Evolutionary conservation across 805 yeast genomes (phyloP), one percentile per base, ranked within the genome.

Genomic region (Kodamaea sagamina): DNA sequence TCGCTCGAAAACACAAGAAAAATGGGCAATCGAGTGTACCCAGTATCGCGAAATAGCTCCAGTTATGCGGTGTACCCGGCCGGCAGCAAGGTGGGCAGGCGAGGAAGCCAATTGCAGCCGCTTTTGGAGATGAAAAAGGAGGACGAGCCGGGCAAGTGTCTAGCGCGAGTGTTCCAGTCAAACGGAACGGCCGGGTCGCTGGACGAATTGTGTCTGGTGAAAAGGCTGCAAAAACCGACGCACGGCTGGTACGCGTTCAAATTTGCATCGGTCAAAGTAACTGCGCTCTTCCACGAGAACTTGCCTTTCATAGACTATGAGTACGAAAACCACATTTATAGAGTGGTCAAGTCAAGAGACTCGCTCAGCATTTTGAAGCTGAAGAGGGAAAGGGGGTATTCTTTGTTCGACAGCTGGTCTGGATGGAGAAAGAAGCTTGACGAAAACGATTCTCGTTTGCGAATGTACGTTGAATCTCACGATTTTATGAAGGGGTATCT

Each of bases 181-280:
- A 21, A 21, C 24, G 8, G 8, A 8, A n/a, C 16, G 4, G 6
- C 34, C 18, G 16, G 16, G 4, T n/a, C 6, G 18, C 10, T 22
- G 17, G 27, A 19, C 10, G 22, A 6, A 9, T 21, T 18, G 11
- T 34, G 37, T 13, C 17, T 10, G 18, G 37, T 34, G 17, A 34
- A 21, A 13, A 19, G 22, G 16, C 26, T 18, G 27, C 26, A 34
- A 13, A 16, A 21, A 9, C 21, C 37, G 11, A 10, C 12, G 13
- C 17, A 34, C n/a, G 37, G 37, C 4, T 34, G 37, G 37, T 34
- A 21, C 27, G 21, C 37, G 3, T 34, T 34, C 27, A 18, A 21
- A 3, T 34, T 34, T 15, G 11, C n/a, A 11, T 12, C 16, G 37
- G 16, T 6, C 10, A 34, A 34, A 15, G 13, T 18, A 9, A 19